Evolutionary conservation across 2,329 filamentous ascomycete genomes (phyloP).

Genomic region (Cercospora sp.): DNA sequence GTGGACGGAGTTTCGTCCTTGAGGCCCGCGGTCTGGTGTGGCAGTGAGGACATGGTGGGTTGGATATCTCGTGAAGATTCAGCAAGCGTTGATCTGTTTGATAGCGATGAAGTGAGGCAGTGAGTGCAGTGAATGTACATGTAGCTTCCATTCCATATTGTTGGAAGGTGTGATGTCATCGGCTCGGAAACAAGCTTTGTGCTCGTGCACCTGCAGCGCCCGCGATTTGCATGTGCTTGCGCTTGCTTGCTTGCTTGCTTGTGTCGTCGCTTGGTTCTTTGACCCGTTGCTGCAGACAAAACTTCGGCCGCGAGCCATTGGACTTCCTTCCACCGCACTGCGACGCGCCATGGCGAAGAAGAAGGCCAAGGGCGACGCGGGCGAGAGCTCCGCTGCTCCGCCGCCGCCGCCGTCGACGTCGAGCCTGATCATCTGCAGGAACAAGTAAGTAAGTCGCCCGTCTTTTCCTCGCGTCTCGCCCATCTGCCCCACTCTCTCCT

Average conservation of each 20-base stretch:
- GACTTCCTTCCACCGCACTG: background rate
- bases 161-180: background rate
- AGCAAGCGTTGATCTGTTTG: background rate
- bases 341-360: conserved; percentile 37
- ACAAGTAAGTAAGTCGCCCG: conserved; percentile 59
- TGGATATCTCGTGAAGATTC: background rate
- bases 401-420: conserved; percentile 43
- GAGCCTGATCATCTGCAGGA: conserved; percentile 63
- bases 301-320: background rate
- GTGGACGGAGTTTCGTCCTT: conserved; percentile 31
- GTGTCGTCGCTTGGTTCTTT: background rate
- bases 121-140: background rate
- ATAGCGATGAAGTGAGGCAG: background rate
- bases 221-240: conserved; percentile 4
- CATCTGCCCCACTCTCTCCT: background rate
- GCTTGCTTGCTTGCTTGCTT: background rate
- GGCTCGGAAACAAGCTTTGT: background rate
- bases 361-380: conserved; percentile 29
- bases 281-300: background rate
- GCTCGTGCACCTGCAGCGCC: conserved; percentile 1
- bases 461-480: conserved; percentile 10
- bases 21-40: conserved; percentile 28
- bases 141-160: background rate
- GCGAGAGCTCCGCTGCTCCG: conserved; percentile 9
- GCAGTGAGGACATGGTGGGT: conserved; percentile 22